phyloP scores from a whole-genome alignment of 345 rosid genomes.

The Cardamine chenopodiifolia region DNA sequence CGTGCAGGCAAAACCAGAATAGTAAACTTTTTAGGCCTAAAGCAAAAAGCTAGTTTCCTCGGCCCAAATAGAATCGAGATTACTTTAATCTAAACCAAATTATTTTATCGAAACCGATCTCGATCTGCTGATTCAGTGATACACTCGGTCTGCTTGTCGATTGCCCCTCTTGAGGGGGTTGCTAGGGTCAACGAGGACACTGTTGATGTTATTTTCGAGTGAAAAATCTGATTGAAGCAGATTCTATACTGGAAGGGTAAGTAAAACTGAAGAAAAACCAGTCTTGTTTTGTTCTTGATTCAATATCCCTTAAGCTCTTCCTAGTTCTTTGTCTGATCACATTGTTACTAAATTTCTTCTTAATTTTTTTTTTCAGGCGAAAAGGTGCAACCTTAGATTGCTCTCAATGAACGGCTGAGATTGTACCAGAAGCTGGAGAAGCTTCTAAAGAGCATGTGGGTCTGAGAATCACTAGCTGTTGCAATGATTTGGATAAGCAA shows the following conservation, averaged over 20 bases:
- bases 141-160: conserved; percentile 22
- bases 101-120: neutral
- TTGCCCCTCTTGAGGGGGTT: conserved; percentile 20
- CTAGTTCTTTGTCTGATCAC: neutral
- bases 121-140: conserved; percentile 28
- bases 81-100: neutral
- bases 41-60: neutral
- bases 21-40: neutral
- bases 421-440: conserved; percentile 8
- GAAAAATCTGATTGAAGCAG: conserved; percentile 6
- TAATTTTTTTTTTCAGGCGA: neutral
- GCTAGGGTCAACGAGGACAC: conserved; percentile 30
- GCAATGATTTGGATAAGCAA: conserved; percentile 21
- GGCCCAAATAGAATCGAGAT: neutral
- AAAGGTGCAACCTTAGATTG: neutral
- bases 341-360: neutral
- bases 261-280: conserved; percentile 8
- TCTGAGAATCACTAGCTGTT: neutral
- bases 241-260: conserved; percentile 27
- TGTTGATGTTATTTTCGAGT: conserved; percentile 25
- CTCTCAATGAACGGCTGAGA: conserved; percentile 20
- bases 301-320: neutral
- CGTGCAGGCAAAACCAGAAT: neutral
- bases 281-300: conserved; percentile 8
- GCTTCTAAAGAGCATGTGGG: conserved; percentile 22